Conservation (phyloP, 2,329 filamentous ascomycete genomes). For the Stenocarpella maydis region DNA sequence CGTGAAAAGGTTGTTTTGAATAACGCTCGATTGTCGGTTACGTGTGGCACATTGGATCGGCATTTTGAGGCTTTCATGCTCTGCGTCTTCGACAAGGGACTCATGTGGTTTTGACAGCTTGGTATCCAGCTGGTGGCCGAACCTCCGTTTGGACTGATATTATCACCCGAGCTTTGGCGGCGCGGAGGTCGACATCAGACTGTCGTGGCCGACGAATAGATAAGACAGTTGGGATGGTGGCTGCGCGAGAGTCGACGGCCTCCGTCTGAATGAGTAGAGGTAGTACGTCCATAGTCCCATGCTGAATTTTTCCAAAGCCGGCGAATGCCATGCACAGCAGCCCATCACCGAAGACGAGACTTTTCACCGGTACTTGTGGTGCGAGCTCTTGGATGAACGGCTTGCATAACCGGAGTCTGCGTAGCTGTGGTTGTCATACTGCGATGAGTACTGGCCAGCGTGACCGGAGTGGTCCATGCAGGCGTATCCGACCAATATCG, state of each 20-base stretch:
- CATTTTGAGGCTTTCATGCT: background rate
- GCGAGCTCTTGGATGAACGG: slow-evolving; percentile 54
- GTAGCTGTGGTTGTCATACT: slow-evolving; percentile 51
- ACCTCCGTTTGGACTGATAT: background rate
- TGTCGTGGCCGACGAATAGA: slow-evolving; percentile 56
- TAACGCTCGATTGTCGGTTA: slow-evolving; percentile 8
- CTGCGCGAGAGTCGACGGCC: slow-evolving; percentile 45
- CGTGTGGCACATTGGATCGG: background rate
- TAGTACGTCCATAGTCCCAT: slow-evolving; percentile 57
- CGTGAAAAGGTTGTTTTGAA: slow-evolving; percentile 9
- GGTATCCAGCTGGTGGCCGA: slow-evolving; percentile 36
- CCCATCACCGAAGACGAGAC: slow-evolving; percentile 61
- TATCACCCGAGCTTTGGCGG: slow-evolving; percentile 40
- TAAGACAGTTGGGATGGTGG: slow-evolving; percentile 59
- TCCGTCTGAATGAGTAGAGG: slow-evolving; percentile 56
- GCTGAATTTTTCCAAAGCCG: slow-evolving; percentile 53
- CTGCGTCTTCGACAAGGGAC: slow-evolving; percentile 33
- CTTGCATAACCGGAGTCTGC: slow-evolving; percentile 65
- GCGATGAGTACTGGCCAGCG: slow-evolving; percentile 47
- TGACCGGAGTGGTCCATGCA: slow-evolving; percentile 65
- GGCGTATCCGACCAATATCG: slow-evolving; percentile 83
- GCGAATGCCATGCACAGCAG: slow-evolving; percentile 51
- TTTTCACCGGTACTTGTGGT: slow-evolving; percentile 57
- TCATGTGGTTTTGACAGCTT: slow-evolving; percentile 30
- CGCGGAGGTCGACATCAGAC: slow-evolving; percentile 50